A percentile compares a stretch with the other conserved stretches of the same genome.
phyloP scores from a whole-genome alignment of 441 rosid genomes.

The Pelargonium fulgidum region DNA sequence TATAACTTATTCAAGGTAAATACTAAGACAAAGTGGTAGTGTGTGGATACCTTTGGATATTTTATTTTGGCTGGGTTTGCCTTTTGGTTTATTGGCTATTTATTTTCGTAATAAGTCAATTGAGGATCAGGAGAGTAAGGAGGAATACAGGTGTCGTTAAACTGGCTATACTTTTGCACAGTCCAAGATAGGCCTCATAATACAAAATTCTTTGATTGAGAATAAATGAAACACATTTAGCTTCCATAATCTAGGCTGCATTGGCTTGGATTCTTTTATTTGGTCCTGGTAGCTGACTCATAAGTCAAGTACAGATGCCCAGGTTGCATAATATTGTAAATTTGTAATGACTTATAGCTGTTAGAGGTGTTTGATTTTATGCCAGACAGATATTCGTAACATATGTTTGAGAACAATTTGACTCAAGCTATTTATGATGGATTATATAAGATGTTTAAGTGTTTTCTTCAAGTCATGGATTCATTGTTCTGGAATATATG shows the following conservation, averaged over 20 bases:
- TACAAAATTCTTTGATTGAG: neutral
- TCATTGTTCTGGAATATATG: neutral
- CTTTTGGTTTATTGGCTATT: neutral
- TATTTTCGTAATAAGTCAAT: constrained; percentile 1
- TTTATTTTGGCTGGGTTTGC: neutral
- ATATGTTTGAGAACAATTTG: neutral
- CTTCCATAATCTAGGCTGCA: neutral
- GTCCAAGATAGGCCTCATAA: neutral
- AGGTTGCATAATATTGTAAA: neutral
- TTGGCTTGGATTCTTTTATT: neutral
- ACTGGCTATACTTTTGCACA: neutral
- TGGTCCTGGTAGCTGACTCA: constrained; percentile 4
- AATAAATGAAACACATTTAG: neutral
- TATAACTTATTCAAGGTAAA: neutral
- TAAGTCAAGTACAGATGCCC: neutral
- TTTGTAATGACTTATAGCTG: neutral
- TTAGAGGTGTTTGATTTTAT: constrained; percentile 2
- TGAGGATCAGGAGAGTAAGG: constrained; percentile 1
- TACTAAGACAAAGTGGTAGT: neutral
- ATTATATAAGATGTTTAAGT: constrained; percentile 2
- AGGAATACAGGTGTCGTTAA: neutral
- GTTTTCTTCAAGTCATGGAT: neutral
- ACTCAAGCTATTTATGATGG: neutral
- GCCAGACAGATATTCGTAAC: constrained; percentile 1
- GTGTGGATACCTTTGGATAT: neutral